Base-by-base conservation (phyloP, 2,329 filamentous ascomycete species). In the Sporothrix luriei region DNA sequence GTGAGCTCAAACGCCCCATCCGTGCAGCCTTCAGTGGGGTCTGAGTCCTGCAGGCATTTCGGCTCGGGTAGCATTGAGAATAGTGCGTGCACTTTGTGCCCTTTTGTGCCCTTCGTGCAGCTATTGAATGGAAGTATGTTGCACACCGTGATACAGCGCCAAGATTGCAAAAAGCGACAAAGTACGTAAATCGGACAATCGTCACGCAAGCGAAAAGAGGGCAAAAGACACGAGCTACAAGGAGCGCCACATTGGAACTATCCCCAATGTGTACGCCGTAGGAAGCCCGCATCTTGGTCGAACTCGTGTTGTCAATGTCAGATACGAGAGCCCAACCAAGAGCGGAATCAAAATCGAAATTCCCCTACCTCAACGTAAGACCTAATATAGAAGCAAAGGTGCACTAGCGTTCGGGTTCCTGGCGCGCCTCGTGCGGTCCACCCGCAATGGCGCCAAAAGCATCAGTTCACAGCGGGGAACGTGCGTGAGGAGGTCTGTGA, bases 401-500 rank as follows among this genome's bases (percentile, higher is more conserved):
- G 38, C 57, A 51, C 61, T 65, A 65, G 43, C 61, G 43, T 10
- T 51, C 61, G 61, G 61, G 61, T 65, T 65, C 61, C 61, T 65
- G 61, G 61, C 61, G 61, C 61, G 61, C 43, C 61, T 65, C 61
- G 43, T 65, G 61, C 61, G 61, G 61, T 51, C 61, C 46, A 49
- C 24, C 46, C 46, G 61, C 43, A 62, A 62, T 14, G 43, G 24
- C 61, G 43, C 43, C 43, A 38, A 21, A 26, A 14, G 59, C 21
- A 26, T 16, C 19, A 29, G 55, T 11, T 38, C 29, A 14, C 33
- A 14, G 11, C 21, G 10, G n/a, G 57, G n/a, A 61, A 24, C n/a
- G 38, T 46, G 38, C 57, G 38, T 61, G 57, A 61, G 57, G 43
- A 46, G 38, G 5, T 16, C 11, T 43, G 14, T 16, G 40, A 43